Evolutionary conservation across 2,329 filamentous ascomycete genomes (phyloP).

Genomic region (Thelonectria olida): DNA sequence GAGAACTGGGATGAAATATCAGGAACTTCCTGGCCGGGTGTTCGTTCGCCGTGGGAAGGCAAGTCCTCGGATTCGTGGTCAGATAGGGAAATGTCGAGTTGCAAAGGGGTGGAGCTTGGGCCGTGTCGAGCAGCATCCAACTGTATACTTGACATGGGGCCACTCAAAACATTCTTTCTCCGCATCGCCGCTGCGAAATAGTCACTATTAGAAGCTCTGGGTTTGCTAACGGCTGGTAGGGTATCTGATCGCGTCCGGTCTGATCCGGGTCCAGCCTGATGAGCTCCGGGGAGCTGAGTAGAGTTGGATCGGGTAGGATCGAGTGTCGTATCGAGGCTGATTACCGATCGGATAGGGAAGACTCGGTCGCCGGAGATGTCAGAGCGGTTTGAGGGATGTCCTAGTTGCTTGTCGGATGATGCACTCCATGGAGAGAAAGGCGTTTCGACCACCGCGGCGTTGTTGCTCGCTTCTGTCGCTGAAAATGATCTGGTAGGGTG

Average conservation of each 20-base stretch:
- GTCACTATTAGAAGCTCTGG: conserved; percentile 31
- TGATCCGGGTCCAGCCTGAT: conserved; percentile 42
- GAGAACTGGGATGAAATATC: conserved; percentile 27
- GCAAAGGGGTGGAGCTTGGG: conserved; percentile 44
- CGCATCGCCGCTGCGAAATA: conserved; percentile 30
- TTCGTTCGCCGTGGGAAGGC: conserved; percentile 12
- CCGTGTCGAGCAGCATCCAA: conserved; percentile 53
- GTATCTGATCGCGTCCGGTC: conserved; percentile 41
- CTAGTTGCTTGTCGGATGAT: conserved; percentile 52
- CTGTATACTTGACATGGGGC: conserved; percentile 56
- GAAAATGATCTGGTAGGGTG: conserved; percentile 25
- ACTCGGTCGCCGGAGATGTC: conserved; percentile 67
- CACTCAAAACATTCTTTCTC: conserved; percentile 48
- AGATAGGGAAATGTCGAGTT: conserved; percentile 44
- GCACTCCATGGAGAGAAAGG: conserved; percentile 53
- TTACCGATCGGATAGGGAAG: conserved; percentile 83
- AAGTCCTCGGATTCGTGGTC: conserved; percentile 46
- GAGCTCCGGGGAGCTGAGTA: conserved; percentile 40
- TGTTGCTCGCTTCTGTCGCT: conserved; percentile 30
- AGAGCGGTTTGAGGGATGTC: conserved; percentile 44
- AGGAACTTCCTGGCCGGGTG: neutral
- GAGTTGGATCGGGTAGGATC: conserved; percentile 44
- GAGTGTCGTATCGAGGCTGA: conserved; percentile 71
- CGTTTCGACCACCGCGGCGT: conserved; percentile 29
- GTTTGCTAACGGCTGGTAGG: conserved; percentile 33